Base-by-base conservation (phyloP, 2,329 filamentous ascomycete genomes). In the Aspergillus calidoustus region DNA sequence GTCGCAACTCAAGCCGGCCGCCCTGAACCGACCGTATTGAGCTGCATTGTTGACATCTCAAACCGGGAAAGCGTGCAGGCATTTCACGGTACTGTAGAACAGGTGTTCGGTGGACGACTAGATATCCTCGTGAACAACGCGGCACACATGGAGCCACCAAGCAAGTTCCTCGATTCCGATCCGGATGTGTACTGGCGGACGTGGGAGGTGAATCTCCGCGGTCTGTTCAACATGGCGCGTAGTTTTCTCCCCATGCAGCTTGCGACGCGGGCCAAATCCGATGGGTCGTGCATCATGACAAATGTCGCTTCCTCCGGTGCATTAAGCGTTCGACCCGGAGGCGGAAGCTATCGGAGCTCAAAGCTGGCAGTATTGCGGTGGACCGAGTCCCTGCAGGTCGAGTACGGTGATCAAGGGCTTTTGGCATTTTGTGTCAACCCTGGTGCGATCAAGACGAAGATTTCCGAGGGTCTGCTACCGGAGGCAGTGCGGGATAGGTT, bases 321-420 rank as follows among this genome's bases (percentile, higher is more conserved):
- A 5, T 9, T 41, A 4, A 7, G 80, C 75, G 1, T 74, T 78
- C 57, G 60, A 51, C 28, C 31, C 46, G 7, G 64, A 64, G 1
- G 68, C 68, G 0, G 77, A 38, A 74, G 76, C 2, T 87, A 87
- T 64, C 75, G 80, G 59, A 76, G 76, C 2, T 76, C 74, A 43
- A 86, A 87, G 68, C 72, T 85, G 34, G 84, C 83, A 3, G 64
- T 84, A 28, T 66, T 80, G 17, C 75, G 82, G 11, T 76, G 87
- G 49, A 82, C 79, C 1, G 83, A 87, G 67, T 82, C 79, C 63
- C 63, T 84, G 8, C 74, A 77, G 44, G 71, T 70, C 0, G 85
- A 86, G 50, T 81, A 84, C 66, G 74, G 66, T 3, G 66, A 76
- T 49, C 43, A 82, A 63, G 81, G 81, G 3, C 54, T 83, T 3